Percentiles rank a stretch among this genome's conserved stretches.
Evolutionary conservation across 1,139 yeast genomes (phyloP).

Genomic region (Scheffersomyces titani): DNA sequence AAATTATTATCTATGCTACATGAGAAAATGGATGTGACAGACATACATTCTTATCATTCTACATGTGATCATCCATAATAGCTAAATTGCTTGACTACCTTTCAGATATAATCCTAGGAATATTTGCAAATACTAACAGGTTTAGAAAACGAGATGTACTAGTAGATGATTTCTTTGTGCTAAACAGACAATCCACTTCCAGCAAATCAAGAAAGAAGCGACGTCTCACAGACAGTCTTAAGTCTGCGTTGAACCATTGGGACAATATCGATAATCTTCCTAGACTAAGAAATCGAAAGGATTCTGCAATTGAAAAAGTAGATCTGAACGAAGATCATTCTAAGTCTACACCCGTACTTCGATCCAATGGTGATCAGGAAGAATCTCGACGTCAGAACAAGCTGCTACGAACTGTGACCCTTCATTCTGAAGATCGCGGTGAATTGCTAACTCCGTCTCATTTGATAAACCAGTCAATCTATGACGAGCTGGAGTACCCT

Average conservation of each 20-base stretch:
- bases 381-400: neutral
- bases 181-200: slow-evolving; percentile 6
- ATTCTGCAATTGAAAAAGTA: neutral
- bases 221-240: slow-evolving; percentile 11
- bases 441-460: slow-evolving; percentile 5
- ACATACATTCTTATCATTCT: neutral
- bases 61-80: too few species aligned
- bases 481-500: slow-evolving; percentile 1
- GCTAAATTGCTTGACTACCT: too few species aligned
- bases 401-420: neutral
- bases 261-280: slow-evolving; percentile 27
- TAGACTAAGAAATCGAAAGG: slow-evolving; percentile 13
- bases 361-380: neutral
- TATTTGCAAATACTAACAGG: slow-evolving; percentile 11
- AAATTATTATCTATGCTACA: neutral
- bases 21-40: neutral
- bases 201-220: slow-evolving; percentile 1
- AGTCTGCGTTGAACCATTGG: slow-evolving; percentile 26
- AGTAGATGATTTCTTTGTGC: slow-evolving; percentile 11
- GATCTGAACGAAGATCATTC: neutral
- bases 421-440: neutral
- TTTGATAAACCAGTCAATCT: slow-evolving; percentile 3
- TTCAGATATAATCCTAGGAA: neutral
- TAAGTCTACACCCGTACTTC: neutral
- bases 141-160: slow-evolving; percentile 16